Percentiles rank a stretch among this genome's conserved stretches.
These are phyloP conservation scores for Actinomortierella wolfii DNA, from an alignment of 371 early-diverging fungal species.

Conservation along the genomic window DNA sequence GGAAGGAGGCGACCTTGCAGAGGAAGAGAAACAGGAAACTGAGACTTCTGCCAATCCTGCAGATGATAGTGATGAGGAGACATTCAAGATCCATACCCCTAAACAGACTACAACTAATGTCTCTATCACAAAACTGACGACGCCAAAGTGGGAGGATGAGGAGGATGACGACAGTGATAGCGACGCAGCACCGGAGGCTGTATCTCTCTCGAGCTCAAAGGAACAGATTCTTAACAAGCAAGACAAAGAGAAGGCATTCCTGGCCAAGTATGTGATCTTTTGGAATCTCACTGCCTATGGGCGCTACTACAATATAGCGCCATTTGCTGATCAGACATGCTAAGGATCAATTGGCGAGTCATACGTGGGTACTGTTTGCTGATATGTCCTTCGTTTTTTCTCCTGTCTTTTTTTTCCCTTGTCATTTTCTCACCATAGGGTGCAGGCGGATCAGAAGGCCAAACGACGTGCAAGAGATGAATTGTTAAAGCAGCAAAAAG, in stretches of 20 bases:
- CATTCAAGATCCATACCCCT: constrained; percentile 44
- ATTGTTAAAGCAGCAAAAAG: constrained; percentile 41
- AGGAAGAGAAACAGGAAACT: constrained; percentile 6
- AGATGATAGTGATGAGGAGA: constrained; percentile 23
- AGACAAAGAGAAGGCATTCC: constrained; percentile 40
- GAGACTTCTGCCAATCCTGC: background rate
- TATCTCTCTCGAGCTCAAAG: constrained; percentile 39
- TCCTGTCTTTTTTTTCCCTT: background rate
- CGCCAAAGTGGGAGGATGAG: constrained; percentile 35
- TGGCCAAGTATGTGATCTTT: constrained; percentile 27
- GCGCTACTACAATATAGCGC: too few relatives aligned
- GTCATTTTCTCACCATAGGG: constrained; percentile 7
- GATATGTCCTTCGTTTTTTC: background rate
- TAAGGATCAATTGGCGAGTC: background rate
- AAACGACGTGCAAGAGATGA: constrained; percentile 39
- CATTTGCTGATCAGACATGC: constrained; percentile 1
- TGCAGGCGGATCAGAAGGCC: constrained; percentile 44
- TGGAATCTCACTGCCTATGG: too few relatives aligned
- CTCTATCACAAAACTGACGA: constrained; percentile 8
- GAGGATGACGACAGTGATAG: constrained; percentile 25
- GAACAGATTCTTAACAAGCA: constrained; percentile 30
- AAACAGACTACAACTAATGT: constrained; percentile 23
- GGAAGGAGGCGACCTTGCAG: too few relatives aligned
- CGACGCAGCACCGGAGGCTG: constrained; percentile 43
- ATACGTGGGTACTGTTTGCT: background rate